phyloP scores from a whole-genome alignment of 2,329 filamentous ascomycete genomes.

The Aciculosporium take region DNA sequence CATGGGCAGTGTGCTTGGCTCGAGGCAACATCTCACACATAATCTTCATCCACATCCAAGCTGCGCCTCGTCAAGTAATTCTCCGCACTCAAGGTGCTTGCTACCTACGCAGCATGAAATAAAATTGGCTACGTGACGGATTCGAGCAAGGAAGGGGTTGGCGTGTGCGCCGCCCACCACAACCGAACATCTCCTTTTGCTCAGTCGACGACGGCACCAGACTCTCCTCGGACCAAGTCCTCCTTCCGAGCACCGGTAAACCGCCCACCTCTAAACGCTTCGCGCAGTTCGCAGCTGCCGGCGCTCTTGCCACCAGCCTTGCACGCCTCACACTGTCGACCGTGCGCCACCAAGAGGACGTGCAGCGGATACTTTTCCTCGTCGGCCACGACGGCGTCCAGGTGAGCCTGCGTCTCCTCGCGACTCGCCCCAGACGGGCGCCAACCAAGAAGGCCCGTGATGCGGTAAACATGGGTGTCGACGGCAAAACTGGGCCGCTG shows the following conservation, averaged over 20 bases:
- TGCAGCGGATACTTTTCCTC: conserved; percentile 37
- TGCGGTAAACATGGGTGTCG: conserved; percentile 37
- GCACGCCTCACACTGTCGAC: conserved; percentile 30
- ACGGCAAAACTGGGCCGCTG: conserved; percentile 34
- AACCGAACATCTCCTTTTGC: too few relatives aligned
- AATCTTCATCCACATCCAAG: conserved; percentile 30
- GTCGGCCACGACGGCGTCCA: conserved; percentile 32
- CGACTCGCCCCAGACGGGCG: conserved; percentile 24
- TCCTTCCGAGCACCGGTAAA: conserved; percentile 10
- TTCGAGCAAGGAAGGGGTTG: too few relatives aligned
- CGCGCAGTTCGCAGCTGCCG: conserved; percentile 27
- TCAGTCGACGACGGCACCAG: too few relatives aligned
- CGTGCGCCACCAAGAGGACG: conserved; percentile 33
- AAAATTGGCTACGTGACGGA: too few relatives aligned
- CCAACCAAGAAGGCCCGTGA: conserved; percentile 36
- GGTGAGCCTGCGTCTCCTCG: conserved; percentile 34
- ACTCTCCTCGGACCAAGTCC: too few relatives aligned
- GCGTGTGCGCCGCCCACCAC: too few relatives aligned
- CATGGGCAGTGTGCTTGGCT: neutral
- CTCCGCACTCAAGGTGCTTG: too few relatives aligned
- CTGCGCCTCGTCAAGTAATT: conserved; percentile 31
- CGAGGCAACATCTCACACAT: conserved; percentile 7
- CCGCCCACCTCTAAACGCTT: conserved; percentile 20
- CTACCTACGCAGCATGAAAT: too few relatives aligned
- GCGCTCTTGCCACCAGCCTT: conserved; percentile 26